Evolutionary conservation across 2,329 filamentous ascomycete species (phyloP), one percentile per base, ranked within the genome.

Genomic region (Dactylellina haptotyla): DNA sequence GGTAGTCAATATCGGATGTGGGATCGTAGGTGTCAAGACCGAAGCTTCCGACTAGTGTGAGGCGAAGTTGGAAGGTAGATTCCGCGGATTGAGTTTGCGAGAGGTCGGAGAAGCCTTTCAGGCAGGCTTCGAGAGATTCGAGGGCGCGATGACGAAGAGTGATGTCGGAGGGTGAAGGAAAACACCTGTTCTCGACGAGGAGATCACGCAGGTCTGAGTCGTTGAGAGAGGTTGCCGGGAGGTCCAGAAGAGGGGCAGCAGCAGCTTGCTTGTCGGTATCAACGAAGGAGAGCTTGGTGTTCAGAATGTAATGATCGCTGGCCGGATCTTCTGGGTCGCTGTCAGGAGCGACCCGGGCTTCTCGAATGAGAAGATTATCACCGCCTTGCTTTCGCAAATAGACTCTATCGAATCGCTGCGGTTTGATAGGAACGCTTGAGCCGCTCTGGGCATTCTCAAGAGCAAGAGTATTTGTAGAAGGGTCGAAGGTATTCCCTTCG

Each of bases 321-420:
- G 76, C 45, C 37, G 58, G 51, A 75, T 37, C 74, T 43, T 51
- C 39, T 10, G 18, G 32, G 23, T 59, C 30, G 8, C n/a, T 34
- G 14, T 69, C 58, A 1, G 10, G 30, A n/a, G 43, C n/a, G 14
- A 56, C 45, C 39, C 43, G 65, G 28, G 39, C 46, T 30, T 59
- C 61, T 30, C 46, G 75, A 37, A 75, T 75, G 57, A 50, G 67
- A 41, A 75, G 65, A 61, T 51, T 66, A 26, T 67, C 41, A 1
- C 56, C 57, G 79, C 82, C 14, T 81, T 79, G 4, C 81, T 80
- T 53, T 46, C 83, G 85, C 32, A 87, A 79, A 1, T 89, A 79
- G 46, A 90, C 87, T 32, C 88, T 83, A 76, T 90, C 88, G 72
- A 90, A 90, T 51, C 89, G 81, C 77, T 90, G 88, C 1, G 88